These are phyloP conservation scores for Coniella lustricola DNA, from an alignment of 2,329 filamentous ascomycete species.

Conservation along the genomic window DNA sequence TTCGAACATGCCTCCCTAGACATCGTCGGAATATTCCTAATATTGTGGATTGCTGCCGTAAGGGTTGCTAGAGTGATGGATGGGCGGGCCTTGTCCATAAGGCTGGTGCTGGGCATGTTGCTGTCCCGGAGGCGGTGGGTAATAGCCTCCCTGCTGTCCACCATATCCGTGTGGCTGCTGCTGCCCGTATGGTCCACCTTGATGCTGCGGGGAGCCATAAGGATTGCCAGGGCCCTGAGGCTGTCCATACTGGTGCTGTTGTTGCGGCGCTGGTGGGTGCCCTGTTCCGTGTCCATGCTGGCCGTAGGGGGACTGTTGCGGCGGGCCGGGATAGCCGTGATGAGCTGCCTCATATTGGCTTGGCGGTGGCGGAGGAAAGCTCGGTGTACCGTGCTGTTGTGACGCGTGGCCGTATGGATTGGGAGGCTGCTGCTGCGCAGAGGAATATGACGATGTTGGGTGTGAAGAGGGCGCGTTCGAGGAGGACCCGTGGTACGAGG, in stretches of 20 bases:
- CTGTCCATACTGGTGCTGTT: constrained; percentile 13
- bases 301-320: constrained; percentile 13
- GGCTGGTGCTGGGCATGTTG: constrained; percentile 17
- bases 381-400: constrained; percentile 20
- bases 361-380: constrained; percentile 12
- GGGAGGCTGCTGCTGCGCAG: not conserved
- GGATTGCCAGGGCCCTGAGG: constrained; percentile 10
- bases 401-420: constrained; percentile 21
- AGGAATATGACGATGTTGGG: constrained; percentile 19
- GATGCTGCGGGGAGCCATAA: constrained; percentile 19
- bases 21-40: no score
- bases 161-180: constrained; percentile 9
- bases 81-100: constrained; percentile 17
- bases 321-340: constrained; percentile 10
- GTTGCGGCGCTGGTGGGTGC: constrained; percentile 21
- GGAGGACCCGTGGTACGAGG: constrained; percentile 20
- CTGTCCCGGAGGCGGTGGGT: constrained; percentile 22
- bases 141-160: constrained; percentile 20
- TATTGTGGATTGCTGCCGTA: constrained; percentile 14
- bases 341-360: constrained; percentile 11
- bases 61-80: constrained; percentile 5
- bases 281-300: constrained; percentile 19
- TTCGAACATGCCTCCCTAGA: no score
- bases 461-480: constrained; percentile 17
- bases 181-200: constrained; percentile 5